Conservation (phyloP, 139 green algal species). For the Tetraselmis striata region DNA sequence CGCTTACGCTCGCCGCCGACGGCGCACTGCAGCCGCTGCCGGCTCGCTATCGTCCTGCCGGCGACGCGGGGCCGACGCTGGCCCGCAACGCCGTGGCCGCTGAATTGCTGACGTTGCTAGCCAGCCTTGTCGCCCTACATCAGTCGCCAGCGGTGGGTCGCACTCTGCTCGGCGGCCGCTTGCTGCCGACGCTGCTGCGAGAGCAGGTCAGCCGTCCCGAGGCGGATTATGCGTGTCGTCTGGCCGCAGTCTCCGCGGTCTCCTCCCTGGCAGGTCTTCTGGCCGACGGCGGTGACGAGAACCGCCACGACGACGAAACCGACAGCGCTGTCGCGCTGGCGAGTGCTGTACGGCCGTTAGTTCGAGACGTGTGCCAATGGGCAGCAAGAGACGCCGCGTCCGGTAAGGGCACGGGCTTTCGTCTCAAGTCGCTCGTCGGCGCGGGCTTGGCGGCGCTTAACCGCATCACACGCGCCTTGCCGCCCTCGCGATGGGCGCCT, state of each 20-base stretch:
- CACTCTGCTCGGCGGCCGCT: neutral
- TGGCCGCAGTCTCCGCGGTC: neutral
- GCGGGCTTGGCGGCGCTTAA: neutral
- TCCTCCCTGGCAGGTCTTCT: neutral
- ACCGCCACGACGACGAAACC: neutral
- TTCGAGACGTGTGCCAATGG: neutral
- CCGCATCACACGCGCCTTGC: neutral
- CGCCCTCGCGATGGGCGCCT: constrained; percentile 20
- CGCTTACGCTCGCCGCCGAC: neutral
- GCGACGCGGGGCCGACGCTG: neutral
- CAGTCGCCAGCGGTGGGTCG: too few relatives aligned
- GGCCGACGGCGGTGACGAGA: neutral
- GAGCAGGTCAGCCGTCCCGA: neutral
- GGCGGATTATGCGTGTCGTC: neutral
- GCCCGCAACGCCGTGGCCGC: neutral
- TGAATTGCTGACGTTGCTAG: neutral
- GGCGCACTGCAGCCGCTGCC: neutral
- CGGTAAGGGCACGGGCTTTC: neutral
- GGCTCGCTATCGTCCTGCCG: neutral
- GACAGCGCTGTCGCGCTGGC: neutral
- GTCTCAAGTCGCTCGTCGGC: neutral
- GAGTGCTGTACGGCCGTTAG: neutral
- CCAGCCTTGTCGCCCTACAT: too few relatives aligned
- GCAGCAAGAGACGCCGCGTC: neutral
- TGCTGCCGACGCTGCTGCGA: neutral